These are phyloP conservation scores for Aspergillus ibericus DNA, from an alignment of 2,329 filamentous ascomycete genomes.

Conservation along the genomic window DNA sequence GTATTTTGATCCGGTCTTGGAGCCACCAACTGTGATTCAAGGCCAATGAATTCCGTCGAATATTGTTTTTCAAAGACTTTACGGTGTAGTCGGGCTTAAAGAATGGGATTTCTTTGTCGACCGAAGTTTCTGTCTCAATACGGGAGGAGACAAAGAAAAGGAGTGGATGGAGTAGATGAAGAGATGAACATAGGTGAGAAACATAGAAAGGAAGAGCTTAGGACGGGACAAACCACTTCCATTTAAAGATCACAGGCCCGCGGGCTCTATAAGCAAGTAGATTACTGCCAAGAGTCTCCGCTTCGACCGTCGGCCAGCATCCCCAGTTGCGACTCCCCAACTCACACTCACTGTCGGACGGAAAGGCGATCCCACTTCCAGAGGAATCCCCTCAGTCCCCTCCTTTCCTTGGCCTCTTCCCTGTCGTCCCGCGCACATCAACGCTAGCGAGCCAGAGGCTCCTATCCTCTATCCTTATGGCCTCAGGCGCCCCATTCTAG, in stretches of 20 bases:
- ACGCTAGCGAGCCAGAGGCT: conserved; percentile 7
- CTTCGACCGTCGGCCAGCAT: conserved; percentile 14
- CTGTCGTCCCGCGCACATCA: background rate
- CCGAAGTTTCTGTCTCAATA: too few relatives aligned
- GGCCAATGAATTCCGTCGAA: background rate
- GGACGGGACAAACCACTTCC: background rate
- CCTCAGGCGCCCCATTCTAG: conserved; percentile 9
- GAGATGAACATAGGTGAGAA: too few relatives aligned
- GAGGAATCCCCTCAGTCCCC: conserved; percentile 4
- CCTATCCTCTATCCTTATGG: conserved; percentile 8
- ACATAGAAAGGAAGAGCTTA: too few relatives aligned
- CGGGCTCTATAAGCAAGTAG: conserved; percentile 2
- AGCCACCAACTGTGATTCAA: too few relatives aligned
- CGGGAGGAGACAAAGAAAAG: too few relatives aligned
- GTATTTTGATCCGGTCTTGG: background rate
- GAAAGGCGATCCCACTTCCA: conserved; percentile 5
- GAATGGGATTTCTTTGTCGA: too few relatives aligned
- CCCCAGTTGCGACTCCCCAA: conserved; percentile 17
- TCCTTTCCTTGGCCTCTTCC: background rate
- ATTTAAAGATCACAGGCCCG: background rate
- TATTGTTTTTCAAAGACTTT: background rate
- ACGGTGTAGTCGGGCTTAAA: too few relatives aligned
- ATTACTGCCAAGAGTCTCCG: conserved; percentile 19
- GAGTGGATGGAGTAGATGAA: too few relatives aligned
- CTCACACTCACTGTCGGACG: background rate